These are phyloP conservation scores for Pseudogymnoascus sp. DNA, from an alignment of 2,329 filamentous ascomycete genomes.

Conservation along the genomic window DNA sequence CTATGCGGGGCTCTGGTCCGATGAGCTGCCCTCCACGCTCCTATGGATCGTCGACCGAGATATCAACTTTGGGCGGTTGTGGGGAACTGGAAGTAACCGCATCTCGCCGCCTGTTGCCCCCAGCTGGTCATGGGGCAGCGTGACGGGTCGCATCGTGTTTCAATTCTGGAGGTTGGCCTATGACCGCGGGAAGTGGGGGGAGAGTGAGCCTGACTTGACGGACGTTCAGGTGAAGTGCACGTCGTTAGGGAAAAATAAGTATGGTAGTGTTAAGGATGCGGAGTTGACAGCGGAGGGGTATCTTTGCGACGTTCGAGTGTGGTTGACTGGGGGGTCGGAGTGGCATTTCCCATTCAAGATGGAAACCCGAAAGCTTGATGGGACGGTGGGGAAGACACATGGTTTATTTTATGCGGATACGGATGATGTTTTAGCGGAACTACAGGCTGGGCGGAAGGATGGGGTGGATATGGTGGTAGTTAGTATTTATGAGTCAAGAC, in stretches of 20 bases:
- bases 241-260: background rate
- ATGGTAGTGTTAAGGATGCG: background rate
- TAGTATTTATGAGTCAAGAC: background rate
- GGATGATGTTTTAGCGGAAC: background rate
- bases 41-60: background rate
- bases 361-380: background rate
- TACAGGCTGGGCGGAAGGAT: slow-evolving; percentile 3
- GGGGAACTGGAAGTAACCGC: background rate
- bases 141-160: background rate
- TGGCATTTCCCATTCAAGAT: slow-evolving; percentile 2
- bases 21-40: background rate
- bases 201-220: background rate
- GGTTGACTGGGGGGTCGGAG: background rate
- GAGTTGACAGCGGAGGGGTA: background rate
- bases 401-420: background rate
- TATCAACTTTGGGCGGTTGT: background rate
- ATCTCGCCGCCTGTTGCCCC: background rate
- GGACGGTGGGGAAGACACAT: background rate
- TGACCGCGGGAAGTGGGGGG: background rate
- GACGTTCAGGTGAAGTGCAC: background rate
- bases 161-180: background rate
- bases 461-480: background rate
- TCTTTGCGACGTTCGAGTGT: background rate
- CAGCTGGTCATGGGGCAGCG: background rate
- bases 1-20: slow-evolving; percentile 14